Conservation (phyloP, 106 monocot species). For the Dioscorea alata region DNA sequence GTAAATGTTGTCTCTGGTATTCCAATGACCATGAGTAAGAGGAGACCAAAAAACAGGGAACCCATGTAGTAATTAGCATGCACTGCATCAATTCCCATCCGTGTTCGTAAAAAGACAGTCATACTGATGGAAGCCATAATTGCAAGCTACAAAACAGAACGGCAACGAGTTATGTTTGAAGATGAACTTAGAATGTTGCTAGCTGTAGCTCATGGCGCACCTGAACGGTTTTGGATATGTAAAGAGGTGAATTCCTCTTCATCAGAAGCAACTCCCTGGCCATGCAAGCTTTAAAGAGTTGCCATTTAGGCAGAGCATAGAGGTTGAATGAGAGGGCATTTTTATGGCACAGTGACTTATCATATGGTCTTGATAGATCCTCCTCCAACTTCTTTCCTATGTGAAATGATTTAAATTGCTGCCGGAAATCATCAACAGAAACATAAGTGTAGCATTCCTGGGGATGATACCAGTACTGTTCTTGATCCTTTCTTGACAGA, state of each 20-base stretch:
- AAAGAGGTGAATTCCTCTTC: constrained; percentile 71
- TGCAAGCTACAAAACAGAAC: constrained; percentile 28
- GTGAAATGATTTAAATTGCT: constrained; percentile 41
- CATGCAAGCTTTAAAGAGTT: constrained; percentile 62
- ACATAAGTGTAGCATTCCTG: constrained; percentile 38
- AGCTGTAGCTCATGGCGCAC: neutral
- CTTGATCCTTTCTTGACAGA: constrained; percentile 77
- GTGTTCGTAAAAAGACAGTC: constrained; percentile 61
- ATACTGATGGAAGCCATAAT: constrained; percentile 43
- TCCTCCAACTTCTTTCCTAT: constrained; percentile 34
- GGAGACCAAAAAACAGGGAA: constrained; percentile 47
- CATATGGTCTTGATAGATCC: constrained; percentile 43
- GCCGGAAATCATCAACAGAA: constrained; percentile 32
- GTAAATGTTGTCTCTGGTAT: constrained; percentile 59
- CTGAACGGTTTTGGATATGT: constrained; percentile 69
- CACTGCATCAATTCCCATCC: constrained; percentile 36
- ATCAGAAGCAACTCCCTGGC: constrained; percentile 78
- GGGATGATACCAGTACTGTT: constrained; percentile 57
- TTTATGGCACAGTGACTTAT: constrained; percentile 35
- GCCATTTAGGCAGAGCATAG: constrained; percentile 59
- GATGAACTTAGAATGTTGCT: neutral
- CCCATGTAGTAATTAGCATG: constrained; percentile 68
- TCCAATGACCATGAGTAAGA: constrained; percentile 53
- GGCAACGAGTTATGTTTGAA: no score
- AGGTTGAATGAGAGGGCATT: constrained; percentile 44